Percentiles rank a stretch among this genome's conserved stretches.
Evolutionary conservation across 352 stramenopile species (phyloP).

Genomic region (Phytophthora litchii): DNA sequence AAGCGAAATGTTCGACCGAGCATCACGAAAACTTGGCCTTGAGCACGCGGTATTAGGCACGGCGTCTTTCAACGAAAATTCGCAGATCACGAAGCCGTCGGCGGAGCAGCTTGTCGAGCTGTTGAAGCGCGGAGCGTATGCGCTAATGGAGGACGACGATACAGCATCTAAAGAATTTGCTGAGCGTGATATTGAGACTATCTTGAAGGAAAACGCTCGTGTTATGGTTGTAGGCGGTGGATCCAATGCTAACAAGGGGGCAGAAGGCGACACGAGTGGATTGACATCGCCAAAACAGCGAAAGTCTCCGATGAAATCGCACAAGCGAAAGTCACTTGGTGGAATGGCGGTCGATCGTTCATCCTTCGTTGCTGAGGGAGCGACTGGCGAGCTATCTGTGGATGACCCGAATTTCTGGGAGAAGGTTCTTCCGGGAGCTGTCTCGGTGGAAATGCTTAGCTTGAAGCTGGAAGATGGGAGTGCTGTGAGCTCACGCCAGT

Average conservation of each 20-base stretch:
- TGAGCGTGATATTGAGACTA: conserved; percentile 97
- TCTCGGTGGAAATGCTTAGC: conserved; percentile 88
- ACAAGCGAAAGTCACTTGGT: conserved; percentile 75
- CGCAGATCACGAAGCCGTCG: conserved; percentile 85
- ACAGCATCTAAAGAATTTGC: conserved; percentile 94
- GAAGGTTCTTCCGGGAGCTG: conserved; percentile 87
- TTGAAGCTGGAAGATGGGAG: conserved; percentile 89
- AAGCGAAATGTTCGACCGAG: conserved; percentile 99
- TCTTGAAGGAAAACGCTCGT: conserved; percentile 88
- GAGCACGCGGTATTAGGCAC: conserved; percentile 98
- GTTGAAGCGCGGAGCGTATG: conserved; percentile 98
- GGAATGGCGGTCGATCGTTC: conserved; percentile 87
- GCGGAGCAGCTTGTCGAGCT: conserved; percentile 96
- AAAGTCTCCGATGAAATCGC: conserved; percentile 57
- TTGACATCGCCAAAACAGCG: conserved; percentile 31
- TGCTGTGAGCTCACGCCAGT: conserved; percentile 75
- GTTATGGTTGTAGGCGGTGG: conserved; percentile 70
- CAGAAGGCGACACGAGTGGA: conserved; percentile 26
- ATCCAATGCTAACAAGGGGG: conserved; percentile 36
- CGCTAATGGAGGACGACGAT: conserved; percentile 97
- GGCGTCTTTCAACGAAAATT: conserved; percentile 90
- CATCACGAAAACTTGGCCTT: conserved; percentile 97
- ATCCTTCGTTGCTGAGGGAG: conserved; percentile 92
- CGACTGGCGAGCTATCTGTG: conserved; percentile 91
- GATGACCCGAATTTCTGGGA: conserved; percentile 98